Base-by-base conservation (phyloP, 1,284 basidiomycete species). In the Moniliella sp. region DNA sequence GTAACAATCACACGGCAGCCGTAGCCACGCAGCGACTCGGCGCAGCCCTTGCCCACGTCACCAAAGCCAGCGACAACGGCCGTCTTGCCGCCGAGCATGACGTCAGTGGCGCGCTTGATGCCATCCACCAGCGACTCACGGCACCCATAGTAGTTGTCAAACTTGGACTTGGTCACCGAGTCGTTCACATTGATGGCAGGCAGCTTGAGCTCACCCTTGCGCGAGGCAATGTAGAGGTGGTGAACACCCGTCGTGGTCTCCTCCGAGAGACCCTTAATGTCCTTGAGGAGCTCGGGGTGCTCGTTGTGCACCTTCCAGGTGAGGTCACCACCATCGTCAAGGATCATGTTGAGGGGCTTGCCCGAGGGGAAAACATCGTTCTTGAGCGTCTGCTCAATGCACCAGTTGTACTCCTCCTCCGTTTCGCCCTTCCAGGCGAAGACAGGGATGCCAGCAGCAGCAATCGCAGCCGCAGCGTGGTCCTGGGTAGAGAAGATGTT, bases 381-480 rank as follows among this genome's bases (percentile, higher is more conserved):
- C 50, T 73, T 64, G 48, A 99, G 66, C 35, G 82, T 82, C 67
- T 99, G 91, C 62, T 94, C 83, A 51, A 97, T 83, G 48, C 61
- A 62, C 88, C 91, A 99, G 48, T 68, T 64, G 69, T 94, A 97
- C 65, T 99, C 88, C 66, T 94, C 88, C 64, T 97, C 91, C 37
- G 86, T 91, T 70, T 99, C 88, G 41, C 91, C 91, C 70, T 99
- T 99, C 88, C 88, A 99, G 43, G 88, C 91, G 62, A 76, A 97
- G 59, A 97, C 88, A 49, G 88, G 88, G 35, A 97, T 80, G 52
- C 88, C 88, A 42, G 91, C 91, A 15, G 86, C 88, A 43, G 88
- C 88, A 50, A 97, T 94, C 30, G 83, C 91, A 46, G 88, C 80
- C 39, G 88, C 91, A 41, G 88, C 88, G 66, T 97, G 88, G 65